Percentiles rank a stretch among this genome's conserved stretches.
Evolutionary conservation across 2,329 filamentous ascomycete genomes (phyloP).

Genomic region (Myriosclerotinia duriaeana): DNA sequence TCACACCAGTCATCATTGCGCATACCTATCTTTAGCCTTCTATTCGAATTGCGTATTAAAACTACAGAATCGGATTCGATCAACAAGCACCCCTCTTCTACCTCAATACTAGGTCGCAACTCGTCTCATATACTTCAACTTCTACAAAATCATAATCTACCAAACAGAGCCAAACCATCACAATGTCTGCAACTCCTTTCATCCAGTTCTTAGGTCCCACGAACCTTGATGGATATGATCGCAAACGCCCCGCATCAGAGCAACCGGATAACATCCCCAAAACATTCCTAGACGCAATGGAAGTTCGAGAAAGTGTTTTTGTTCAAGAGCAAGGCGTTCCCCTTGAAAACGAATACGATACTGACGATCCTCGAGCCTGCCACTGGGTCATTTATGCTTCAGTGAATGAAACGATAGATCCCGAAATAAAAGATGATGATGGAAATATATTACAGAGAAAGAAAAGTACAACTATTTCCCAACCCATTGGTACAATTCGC

Average conservation of each 20-base stretch:
- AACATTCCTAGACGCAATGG: conserved; percentile 63
- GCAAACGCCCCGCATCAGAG: conserved; percentile 43
- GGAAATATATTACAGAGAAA: conserved; percentile 46
- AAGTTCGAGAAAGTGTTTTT: conserved; percentile 60
- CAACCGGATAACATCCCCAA: conserved; percentile 52
- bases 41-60: not conserved
- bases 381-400: conserved; percentile 82
- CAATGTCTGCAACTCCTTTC: conserved; percentile 35
- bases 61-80: not conserved
- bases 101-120: not conserved
- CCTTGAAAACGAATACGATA: conserved; percentile 72
- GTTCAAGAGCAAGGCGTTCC: conserved; percentile 59
- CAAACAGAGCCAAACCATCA: not conserved
- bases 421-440: conserved; percentile 48
- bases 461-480: conserved; percentile 44
- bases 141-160: not conserved
- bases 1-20: not conserved
- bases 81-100: not conserved
- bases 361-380: conserved; percentile 74
- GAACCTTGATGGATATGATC: conserved; percentile 51
- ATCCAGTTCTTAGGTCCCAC: conserved; percentile 44
- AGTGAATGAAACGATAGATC: conserved; percentile 50
- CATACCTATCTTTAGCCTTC: not conserved
- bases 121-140: not conserved
- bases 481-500: conserved; percentile 43